A percentile compares a stretch with the other conserved stretches of the same genome.
phyloP scores from a whole-genome alignment of 345 rosid genomes.

The Hypericum androsaemum region DNA sequence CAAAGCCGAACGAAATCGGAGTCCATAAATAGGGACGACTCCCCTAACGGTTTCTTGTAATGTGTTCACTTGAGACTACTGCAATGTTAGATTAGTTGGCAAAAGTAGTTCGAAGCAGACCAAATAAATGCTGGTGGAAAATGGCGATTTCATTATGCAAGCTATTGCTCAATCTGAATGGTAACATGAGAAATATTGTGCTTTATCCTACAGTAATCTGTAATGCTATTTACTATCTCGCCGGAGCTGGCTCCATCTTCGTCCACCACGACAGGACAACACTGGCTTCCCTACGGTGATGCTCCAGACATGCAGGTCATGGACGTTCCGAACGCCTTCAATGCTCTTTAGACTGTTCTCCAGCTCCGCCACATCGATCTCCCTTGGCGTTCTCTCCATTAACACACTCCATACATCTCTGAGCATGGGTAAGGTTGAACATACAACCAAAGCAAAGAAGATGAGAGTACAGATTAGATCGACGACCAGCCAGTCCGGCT shows the following conservation, averaged over 20 bases:
- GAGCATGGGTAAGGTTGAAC: conserved; percentile 55
- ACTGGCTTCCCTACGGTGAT: conserved; percentile 56
- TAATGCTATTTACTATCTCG: conserved; percentile 25
- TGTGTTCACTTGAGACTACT: too few relatives aligned
- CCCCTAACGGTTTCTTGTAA: too few relatives aligned
- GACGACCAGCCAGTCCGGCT: conserved; percentile 49
- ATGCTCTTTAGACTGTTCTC: conserved; percentile 39
- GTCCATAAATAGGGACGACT: too few relatives aligned
- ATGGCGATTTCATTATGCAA: too few relatives aligned
- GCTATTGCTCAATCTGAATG: too few relatives aligned
- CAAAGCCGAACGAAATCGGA: too few relatives aligned
- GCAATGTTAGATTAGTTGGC: too few relatives aligned
- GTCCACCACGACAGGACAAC: conserved; percentile 42
- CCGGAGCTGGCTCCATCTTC: conserved; percentile 39
- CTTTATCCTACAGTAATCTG: too few relatives aligned
- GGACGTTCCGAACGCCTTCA: conserved; percentile 41
- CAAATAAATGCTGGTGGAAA: too few relatives aligned
- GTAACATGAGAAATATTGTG: too few relatives aligned
- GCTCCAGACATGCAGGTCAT: conserved; percentile 80
- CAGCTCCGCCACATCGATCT: conserved; percentile 36
- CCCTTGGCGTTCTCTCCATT: conserved; percentile 64
- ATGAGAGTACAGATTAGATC: conserved; percentile 65
- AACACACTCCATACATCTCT: conserved; percentile 41
- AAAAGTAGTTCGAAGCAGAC: too few relatives aligned
- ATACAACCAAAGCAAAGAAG: conserved; percentile 46